A percentile compares a stretch with the other conserved stretches of the same genome.
phyloP scores from a whole-genome alignment of 139 green algal species.

The Chlorokybus atmophyticus region DNA sequence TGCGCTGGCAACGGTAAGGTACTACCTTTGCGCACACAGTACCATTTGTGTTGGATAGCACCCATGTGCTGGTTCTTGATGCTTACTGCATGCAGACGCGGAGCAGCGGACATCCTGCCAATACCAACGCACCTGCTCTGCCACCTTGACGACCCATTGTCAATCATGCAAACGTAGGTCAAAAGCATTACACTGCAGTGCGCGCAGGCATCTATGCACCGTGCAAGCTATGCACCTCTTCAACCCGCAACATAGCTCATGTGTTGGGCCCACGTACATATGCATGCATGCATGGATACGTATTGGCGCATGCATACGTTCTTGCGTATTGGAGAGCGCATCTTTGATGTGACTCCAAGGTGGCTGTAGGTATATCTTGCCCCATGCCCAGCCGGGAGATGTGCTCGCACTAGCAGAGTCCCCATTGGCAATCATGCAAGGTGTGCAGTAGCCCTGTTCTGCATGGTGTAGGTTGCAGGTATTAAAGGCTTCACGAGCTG shows the following conservation, averaged over 20 bases:
- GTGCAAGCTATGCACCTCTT: no score
- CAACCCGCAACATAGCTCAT: no score
- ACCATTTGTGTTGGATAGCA: neutral
- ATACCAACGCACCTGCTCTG: constrained; percentile 39
- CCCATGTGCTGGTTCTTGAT: neutral
- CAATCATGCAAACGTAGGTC: constrained; percentile 11
- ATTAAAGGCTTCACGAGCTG: no score
- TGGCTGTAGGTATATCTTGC: constrained; percentile 8
- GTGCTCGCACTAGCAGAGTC: constrained; percentile 28
- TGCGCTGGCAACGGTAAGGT: neutral
- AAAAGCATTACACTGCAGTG: no score
- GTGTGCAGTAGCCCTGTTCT: neutral
- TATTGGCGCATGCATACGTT: no score
- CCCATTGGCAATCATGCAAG: constrained; percentile 35
- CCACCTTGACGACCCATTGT: constrained; percentile 36
- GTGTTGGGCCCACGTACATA: no score
- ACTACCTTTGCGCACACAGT: neutral
- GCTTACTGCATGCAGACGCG: neutral
- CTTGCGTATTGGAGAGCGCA: no score
- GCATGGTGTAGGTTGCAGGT: constrained; percentile 9
- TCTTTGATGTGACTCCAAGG: no score
- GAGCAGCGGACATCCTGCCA: constrained; percentile 9
- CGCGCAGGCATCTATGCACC: no score
- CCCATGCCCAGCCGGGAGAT: constrained; percentile 13
- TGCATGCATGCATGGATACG: no score